Percentiles rank a stretch among this genome's conserved stretches.
Evolutionary conservation across 495 filamentous ascomycete genomes (phyloP).

Genomic region (Aspergillus egyptiacus): DNA sequence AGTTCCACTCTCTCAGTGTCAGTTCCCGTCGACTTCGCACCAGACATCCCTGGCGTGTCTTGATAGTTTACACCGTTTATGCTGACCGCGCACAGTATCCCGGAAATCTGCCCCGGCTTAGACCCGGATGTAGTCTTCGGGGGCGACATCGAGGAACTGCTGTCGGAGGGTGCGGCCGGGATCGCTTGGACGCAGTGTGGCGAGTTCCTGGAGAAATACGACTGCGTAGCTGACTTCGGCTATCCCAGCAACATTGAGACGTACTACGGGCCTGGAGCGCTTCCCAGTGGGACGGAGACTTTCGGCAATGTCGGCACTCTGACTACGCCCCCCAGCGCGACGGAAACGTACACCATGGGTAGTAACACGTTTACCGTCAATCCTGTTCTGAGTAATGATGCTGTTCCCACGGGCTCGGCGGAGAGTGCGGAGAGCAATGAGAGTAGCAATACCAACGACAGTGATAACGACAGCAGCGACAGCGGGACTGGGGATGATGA

Average conservation of each 20-base stretch:
- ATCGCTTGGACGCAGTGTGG: neutral
- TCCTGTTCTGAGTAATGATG: neutral
- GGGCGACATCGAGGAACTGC: neutral
- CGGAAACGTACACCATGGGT: neutral
- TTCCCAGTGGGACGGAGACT: conserved; percentile 6
- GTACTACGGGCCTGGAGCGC: neutral
- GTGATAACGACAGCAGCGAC: neutral
- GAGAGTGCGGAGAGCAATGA: neutral
- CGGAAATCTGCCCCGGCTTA: neutral
- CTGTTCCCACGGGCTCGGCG: neutral
- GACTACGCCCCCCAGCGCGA: neutral
- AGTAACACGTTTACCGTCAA: neutral
- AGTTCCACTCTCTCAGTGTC: neutral
- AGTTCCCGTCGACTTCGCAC: too few species aligned
- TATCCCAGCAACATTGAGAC: neutral
- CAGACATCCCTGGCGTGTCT: too few species aligned
- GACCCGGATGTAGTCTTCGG: neutral
- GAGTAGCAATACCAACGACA: too few species aligned
- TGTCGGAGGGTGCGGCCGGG: neutral
- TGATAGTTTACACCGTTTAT: too few species aligned
- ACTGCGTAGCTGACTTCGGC: neutral
- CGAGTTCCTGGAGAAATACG: neutral
- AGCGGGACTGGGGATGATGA: too few species aligned
- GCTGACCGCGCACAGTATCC: neutral
- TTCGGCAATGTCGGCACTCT: neutral